A percentile compares a stretch with the other conserved stretches of the same genome.
These are phyloP conservation scores for Trametes maxima DNA, from an alignment of 768 basidiomycete species.

Conservation along the genomic window DNA sequence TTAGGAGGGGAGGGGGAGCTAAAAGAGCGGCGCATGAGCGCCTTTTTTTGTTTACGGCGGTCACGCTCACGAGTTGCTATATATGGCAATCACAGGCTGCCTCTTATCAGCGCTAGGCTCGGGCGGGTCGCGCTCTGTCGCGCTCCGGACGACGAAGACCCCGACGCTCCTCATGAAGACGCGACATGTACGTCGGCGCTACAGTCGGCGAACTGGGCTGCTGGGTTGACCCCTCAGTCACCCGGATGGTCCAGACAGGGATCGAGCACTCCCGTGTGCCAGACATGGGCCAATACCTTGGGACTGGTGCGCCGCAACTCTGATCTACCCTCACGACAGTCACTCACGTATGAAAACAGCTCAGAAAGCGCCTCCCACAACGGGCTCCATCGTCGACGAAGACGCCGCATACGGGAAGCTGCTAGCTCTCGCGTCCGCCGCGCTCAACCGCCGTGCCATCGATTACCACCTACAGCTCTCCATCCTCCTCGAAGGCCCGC, in stretches of 20 bases:
- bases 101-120: too few relatives aligned
- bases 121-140: too few relatives aligned
- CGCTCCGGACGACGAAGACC: background rate
- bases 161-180: background rate
- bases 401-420: conserved; percentile 50
- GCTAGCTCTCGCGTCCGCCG: conserved; percentile 58
- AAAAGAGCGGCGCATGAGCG: too few relatives aligned
- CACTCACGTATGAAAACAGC: conserved; percentile 12
- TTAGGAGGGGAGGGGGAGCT: too few relatives aligned
- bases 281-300: conserved; percentile 49
- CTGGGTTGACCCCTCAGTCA: conserved; percentile 73
- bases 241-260: conserved; percentile 80
- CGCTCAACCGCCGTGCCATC: conserved; percentile 55
- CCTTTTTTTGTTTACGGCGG: too few relatives aligned
- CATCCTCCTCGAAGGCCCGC: conserved; percentile 74
- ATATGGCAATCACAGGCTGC: too few relatives aligned
- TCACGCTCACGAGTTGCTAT: too few relatives aligned
- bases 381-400: background rate
- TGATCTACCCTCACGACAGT: background rate
- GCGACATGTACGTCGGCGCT: conserved; percentile 55
- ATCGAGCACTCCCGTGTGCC: conserved; percentile 68
- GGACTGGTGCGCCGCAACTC: conserved; percentile 47
- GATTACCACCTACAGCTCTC: conserved; percentile 68
- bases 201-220: conserved; percentile 78
- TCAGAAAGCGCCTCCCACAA: conserved; percentile 1